Evolutionary conservation across 2,329 filamentous ascomycete species (phyloP).

Genomic region (Stenocarpella maydis): DNA sequence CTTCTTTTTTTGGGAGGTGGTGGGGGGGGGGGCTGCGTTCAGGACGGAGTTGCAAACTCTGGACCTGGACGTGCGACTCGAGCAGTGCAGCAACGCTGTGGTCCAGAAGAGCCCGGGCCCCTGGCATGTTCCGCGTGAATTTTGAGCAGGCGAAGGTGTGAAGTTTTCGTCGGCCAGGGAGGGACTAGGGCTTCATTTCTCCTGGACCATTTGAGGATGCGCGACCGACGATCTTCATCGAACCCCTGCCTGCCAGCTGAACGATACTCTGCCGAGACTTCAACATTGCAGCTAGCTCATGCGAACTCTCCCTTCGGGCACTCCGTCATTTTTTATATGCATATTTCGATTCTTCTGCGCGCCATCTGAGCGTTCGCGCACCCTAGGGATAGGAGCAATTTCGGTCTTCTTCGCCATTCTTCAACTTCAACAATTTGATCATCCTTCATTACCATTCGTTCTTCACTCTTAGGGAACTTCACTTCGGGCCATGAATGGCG

Average conservation of each 20-base stretch:
- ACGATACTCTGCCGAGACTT: conserved; percentile 18
- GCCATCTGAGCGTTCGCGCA: conserved; percentile 20
- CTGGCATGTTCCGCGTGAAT: conserved; percentile 12
- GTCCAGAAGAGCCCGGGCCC: background rate
- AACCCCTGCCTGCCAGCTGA: conserved; percentile 28
- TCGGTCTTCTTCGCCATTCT: conserved; percentile 1
- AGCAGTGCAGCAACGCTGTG: background rate
- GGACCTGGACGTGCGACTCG: background rate
- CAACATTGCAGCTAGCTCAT: conserved; percentile 20
- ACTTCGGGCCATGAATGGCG: conserved; percentile 32
- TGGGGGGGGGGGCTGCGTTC: conserved; percentile 21
- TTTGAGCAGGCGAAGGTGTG: background rate
- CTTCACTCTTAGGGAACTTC: conserved; percentile 22
- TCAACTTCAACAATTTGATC: conserved; percentile 12
- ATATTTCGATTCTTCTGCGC: conserved; percentile 15
- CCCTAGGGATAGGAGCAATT: conserved; percentile 18
- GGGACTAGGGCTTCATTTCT: conserved; percentile 26
- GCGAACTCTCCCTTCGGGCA: background rate
- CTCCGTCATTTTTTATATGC: background rate
- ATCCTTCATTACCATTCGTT: conserved; percentile 6
- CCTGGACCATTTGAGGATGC: conserved; percentile 18
- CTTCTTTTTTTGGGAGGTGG: conserved; percentile 36
- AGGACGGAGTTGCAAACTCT: background rate
- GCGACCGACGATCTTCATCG: conserved; percentile 24
- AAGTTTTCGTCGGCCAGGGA: background rate